Conservation (phyloP, 1,284 basidiomycete genomes). For the Dichomitus squalens region DNA sequence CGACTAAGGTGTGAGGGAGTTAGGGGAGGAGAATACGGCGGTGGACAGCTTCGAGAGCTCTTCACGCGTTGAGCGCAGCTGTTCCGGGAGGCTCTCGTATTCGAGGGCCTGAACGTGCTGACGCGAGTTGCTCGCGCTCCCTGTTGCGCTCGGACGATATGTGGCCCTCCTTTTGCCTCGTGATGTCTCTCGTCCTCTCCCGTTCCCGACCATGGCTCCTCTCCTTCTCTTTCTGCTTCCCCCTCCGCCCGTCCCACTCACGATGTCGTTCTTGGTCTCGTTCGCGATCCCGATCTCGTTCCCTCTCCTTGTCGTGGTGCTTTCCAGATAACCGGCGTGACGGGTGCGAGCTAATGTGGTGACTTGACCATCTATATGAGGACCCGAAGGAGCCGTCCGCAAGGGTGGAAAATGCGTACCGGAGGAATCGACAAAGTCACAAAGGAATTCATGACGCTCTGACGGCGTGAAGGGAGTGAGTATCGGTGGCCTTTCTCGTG, state of each 20-base stretch:
- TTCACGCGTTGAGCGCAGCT: constrained; percentile 23
- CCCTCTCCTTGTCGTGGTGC: constrained; percentile 25
- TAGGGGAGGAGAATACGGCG: constrained; percentile 16
- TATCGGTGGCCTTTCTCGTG: too few species aligned
- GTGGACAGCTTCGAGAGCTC: constrained; percentile 21
- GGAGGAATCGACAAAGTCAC: constrained; percentile 33
- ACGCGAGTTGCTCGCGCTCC: constrained; percentile 27
- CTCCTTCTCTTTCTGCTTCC: neutral
- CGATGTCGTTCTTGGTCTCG: constrained; percentile 21
- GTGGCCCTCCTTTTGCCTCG: constrained; percentile 20
- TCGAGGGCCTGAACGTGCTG: constrained; percentile 29
- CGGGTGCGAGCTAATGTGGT: constrained; percentile 11
- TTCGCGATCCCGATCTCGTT: constrained; percentile 21
- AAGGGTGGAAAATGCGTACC: constrained; percentile 33
- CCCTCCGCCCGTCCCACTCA: constrained; percentile 16
- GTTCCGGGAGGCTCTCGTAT: constrained; percentile 26
- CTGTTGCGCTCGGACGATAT: constrained; percentile 18
- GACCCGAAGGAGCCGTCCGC: constrained; percentile 25
- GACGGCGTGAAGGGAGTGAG: neutral
- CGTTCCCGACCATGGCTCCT: too few species aligned
- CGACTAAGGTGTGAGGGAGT: constrained; percentile 14
- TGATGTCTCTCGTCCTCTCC: constrained; percentile 19
- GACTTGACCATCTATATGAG: constrained; percentile 16
- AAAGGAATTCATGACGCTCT: constrained; percentile 31
- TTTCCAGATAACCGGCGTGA: constrained; percentile 20